Percentiles rank a stretch among this genome's conserved stretches.
Evolutionary conservation across 2,329 filamentous ascomycete genomes (phyloP).

Genomic region (Didymella keratinophila): DNA sequence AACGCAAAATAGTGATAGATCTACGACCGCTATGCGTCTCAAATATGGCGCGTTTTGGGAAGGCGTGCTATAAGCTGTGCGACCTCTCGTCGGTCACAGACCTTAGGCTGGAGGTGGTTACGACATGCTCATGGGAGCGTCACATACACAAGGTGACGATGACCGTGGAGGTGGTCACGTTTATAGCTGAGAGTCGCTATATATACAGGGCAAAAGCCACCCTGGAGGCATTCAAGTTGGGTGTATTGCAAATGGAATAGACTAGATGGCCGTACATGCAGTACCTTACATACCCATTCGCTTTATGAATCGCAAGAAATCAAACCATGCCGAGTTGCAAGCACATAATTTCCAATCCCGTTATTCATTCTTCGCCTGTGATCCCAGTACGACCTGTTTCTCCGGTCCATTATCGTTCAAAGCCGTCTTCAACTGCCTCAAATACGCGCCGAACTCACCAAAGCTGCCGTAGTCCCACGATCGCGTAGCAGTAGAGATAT

Average conservation of each 20-base stretch:
- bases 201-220: background rate
- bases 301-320: background rate
- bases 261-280: background rate
- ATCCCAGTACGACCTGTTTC: background rate
- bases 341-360: background rate
- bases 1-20: background rate
- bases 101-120: too few relatives aligned
- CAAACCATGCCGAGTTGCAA: background rate
- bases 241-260: background rate
- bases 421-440: constrained; percentile 23
- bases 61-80: constrained; percentile 7
- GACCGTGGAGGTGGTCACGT: too few relatives aligned
- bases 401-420: constrained; percentile 24
- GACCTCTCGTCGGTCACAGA: too few relatives aligned
- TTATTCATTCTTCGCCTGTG: background rate
- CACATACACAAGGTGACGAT: background rate
- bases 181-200: background rate
- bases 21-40: constrained; percentile 9
- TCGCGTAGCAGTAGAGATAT: constrained; percentile 21
- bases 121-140: background rate
- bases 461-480: constrained; percentile 30
- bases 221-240: background rate
- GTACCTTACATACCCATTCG: background rate
- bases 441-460: constrained; percentile 36
- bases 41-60: constrained; percentile 13